Evolutionary conservation across 176 grass and related monocot genomes (phyloP).

Genomic region (Puccinellia tenuiflora): DNA sequence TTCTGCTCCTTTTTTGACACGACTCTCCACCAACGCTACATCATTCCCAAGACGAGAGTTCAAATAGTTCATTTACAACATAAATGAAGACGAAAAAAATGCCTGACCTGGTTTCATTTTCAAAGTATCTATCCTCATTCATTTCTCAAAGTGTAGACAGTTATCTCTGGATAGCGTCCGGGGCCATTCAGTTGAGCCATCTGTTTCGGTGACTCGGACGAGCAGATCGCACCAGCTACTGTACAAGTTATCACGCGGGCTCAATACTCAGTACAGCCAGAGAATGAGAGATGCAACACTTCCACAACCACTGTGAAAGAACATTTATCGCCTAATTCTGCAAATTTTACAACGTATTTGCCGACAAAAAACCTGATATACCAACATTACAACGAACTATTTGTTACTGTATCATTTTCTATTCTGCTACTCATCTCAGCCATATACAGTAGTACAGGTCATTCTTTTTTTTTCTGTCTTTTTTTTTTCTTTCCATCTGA

Average conservation of each 20-base stretch:
- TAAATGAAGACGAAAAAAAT: too few relatives aligned
- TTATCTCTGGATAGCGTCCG: too few relatives aligned
- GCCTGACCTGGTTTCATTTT: too few relatives aligned
- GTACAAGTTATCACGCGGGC: neutral
- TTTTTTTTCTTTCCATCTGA: slow-evolving; percentile 27
- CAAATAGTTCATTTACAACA: too few relatives aligned
- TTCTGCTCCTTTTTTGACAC: too few relatives aligned
- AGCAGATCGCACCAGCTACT: too few relatives aligned
- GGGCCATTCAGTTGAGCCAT: neutral
- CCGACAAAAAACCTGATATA: slow-evolving; percentile 58
- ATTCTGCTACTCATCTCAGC: slow-evolving; percentile 57
- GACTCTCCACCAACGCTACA: too few relatives aligned
- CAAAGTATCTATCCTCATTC: too few relatives aligned
- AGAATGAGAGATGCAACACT: neutral
- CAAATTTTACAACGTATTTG: slow-evolving; percentile 73
- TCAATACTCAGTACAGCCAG: neutral
- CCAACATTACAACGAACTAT: slow-evolving; percentile 44
- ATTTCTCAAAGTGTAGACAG: too few relatives aligned
- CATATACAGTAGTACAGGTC: slow-evolving; percentile 78
- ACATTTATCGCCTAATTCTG: slow-evolving; percentile 48
- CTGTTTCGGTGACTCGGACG: neutral
- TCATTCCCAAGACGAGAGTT: too few relatives aligned
- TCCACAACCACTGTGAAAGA: slow-evolving; percentile 27
- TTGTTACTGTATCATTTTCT: slow-evolving; percentile 34
- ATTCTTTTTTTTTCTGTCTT: slow-evolving; percentile 3